These are phyloP conservation scores for Aspergillus cavernicola DNA, from an alignment of 495 filamentous ascomycete species.

Conservation along the genomic window DNA sequence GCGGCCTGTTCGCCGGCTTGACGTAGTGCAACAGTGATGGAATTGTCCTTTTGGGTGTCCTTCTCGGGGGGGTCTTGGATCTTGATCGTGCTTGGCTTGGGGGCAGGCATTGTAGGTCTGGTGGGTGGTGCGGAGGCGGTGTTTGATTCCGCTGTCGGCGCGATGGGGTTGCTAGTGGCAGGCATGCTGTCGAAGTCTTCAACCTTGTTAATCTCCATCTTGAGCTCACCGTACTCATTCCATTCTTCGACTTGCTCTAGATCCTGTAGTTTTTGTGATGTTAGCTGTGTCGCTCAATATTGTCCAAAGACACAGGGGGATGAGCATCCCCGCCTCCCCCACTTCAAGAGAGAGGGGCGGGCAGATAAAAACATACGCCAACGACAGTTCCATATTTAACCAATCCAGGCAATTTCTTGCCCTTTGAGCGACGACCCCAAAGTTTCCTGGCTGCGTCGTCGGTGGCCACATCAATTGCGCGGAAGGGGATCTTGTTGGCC, in stretches of 20 bases:
- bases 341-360: not conserved
- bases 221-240: constrained; percentile 97
- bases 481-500: constrained; percentile 90
- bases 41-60: constrained; percentile 29
- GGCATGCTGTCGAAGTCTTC: constrained; percentile 34
- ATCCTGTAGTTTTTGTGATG: constrained; percentile 54
- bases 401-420: constrained; percentile 80
- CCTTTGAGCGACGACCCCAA: constrained; percentile 77
- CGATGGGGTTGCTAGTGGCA: constrained; percentile 45
- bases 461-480: constrained; percentile 85
- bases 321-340: not conserved
- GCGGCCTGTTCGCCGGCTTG: constrained; percentile 70
- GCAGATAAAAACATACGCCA: constrained; percentile 59
- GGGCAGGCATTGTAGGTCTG: constrained; percentile 28
- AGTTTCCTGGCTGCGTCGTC: constrained; percentile 88
- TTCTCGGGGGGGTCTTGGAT: constrained; percentile 42
- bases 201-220: constrained; percentile 64
- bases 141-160: constrained; percentile 19
- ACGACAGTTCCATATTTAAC: constrained; percentile 84
- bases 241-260: constrained; percentile 93
- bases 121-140: constrained; percentile 35
- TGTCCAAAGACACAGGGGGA: not conserved
- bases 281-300: constrained; percentile 4
- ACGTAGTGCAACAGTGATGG: constrained; percentile 53
- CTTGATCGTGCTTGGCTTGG: constrained; percentile 39